Conservation (phyloP, 148 eudicot genomes). For the Fagopyrum tataricum region DNA sequence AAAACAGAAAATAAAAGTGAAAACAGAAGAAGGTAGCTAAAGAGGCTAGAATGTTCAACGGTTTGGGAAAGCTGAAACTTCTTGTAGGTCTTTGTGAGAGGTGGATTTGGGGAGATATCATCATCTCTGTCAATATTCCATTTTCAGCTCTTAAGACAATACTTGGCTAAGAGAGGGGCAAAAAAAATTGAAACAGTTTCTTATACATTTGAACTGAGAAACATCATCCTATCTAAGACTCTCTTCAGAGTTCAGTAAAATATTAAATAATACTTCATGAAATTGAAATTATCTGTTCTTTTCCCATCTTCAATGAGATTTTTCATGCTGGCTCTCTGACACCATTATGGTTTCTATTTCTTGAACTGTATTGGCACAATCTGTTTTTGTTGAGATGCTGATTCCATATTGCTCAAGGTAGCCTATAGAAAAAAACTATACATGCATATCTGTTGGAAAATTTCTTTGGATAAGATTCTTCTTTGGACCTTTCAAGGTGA, state of each 20-base stretch:
- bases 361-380: neutral
- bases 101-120: conserved; percentile 9
- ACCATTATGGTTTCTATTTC: neutral
- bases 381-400: no score
- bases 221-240: neutral
- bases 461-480: neutral
- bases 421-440: no score
- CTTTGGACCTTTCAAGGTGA: neutral
- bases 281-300: neutral
- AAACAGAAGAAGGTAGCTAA: neutral
- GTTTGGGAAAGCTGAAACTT: neutral
- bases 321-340: neutral
- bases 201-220: conserved; percentile 10
- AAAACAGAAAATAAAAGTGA: neutral
- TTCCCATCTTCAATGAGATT: neutral
- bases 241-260: conserved; percentile 9
- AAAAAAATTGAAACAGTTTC: neutral
- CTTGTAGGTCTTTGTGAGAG: neutral
- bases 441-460: neutral
- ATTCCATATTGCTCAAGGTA: no score
- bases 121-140: conserved; percentile 11
- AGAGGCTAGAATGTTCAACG: neutral
- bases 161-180: neutral
- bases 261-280: conserved; percentile 12
- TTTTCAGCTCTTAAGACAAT: conserved; percentile 7